These are phyloP conservation scores for Sugiyamaella boreocaroliniensis DNA, from an alignment of 805 yeast genomes.

Conservation along the genomic window DNA sequence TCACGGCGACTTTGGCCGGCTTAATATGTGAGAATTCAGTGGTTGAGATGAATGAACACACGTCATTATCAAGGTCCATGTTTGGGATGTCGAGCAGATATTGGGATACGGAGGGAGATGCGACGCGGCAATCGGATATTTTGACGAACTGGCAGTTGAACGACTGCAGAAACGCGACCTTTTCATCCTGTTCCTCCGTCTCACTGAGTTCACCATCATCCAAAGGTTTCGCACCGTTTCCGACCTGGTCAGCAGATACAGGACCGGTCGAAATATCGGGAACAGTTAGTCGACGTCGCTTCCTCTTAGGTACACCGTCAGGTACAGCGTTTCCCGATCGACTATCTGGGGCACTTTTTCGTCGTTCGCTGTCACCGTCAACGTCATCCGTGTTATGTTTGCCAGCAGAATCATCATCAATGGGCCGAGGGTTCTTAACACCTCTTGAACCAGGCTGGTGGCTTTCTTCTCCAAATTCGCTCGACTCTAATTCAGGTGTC, in stretches of 20 bases:
- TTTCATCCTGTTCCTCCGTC: conserved; percentile 1
- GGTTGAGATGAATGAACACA: conserved; percentile 20
- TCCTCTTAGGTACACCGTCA: background rate
- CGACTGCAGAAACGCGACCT: conserved; percentile 2
- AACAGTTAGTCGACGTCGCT: conserved; percentile 5
- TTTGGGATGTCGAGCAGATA: conserved; percentile 8
- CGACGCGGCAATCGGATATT: conserved; percentile 4
- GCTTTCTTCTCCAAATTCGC: background rate
- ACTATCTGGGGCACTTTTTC: background rate
- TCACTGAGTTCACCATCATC: conserved; percentile 5
- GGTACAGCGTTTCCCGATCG: background rate
- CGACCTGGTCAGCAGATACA: background rate
- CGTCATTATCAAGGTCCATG: conserved; percentile 13
- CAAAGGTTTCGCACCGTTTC: background rate
- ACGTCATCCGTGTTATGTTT: background rate
- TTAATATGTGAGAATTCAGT: conserved; percentile 19
- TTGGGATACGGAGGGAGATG: background rate
- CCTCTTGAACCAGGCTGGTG: background rate
- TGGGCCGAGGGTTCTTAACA: background rate
- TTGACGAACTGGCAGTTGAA: conserved; percentile 14
- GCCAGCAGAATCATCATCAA: background rate
- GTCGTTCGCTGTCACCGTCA: background rate
- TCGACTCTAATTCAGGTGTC: background rate
- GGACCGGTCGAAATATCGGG: background rate
- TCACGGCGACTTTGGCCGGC: conserved; percentile 40